A percentile compares a stretch with the other conserved stretches of the same genome.
Evolutionary conservation across 192 early-diverging fungal genomes (phyloP).

Genomic region (Umbelopsis sp.): DNA sequence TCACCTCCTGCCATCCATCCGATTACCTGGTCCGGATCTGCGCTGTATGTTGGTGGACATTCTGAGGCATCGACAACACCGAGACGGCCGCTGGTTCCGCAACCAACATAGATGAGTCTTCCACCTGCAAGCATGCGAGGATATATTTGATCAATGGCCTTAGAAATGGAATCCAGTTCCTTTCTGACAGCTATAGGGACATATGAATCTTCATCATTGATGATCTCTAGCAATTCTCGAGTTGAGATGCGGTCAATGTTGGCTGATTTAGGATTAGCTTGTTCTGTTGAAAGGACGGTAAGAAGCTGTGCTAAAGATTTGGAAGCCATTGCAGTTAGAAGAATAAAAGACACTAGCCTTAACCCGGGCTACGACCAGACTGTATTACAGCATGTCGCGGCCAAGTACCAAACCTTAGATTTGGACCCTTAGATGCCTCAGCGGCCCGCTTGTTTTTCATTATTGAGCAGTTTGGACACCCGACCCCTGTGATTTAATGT

Average conservation of each 20-base stretch:
- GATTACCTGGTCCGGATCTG: slow-evolving; percentile 7
- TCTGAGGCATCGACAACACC: slow-evolving; percentile 25
- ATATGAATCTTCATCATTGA: slow-evolving; percentile 22
- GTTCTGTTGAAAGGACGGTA: slow-evolving; percentile 17
- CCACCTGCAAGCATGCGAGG: slow-evolving; percentile 20
- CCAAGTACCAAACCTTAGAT: background rate
- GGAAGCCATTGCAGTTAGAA: background rate
- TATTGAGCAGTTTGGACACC: too few relatives aligned
- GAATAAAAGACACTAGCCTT: background rate
- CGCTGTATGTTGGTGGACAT: slow-evolving; percentile 18
- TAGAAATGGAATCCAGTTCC: background rate
- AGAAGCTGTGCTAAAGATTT: background rate
- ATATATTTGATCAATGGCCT: slow-evolving; percentile 18
- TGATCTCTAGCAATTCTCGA: slow-evolving; percentile 14
- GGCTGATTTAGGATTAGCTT: slow-evolving; percentile 12
- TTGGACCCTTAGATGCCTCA: background rate
- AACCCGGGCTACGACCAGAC: background rate
- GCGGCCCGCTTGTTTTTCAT: too few relatives aligned
- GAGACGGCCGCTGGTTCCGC: slow-evolving; percentile 23
- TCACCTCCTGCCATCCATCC: slow-evolving; percentile 27
- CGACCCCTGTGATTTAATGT: too few relatives aligned
- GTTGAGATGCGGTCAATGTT: slow-evolving; percentile 21
- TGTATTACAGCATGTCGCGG: background rate
- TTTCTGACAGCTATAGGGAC: slow-evolving; percentile 18
- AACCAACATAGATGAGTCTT: slow-evolving; percentile 20